phyloP scores from a whole-genome alignment of 148 eudicot species.

The Diospyros kaki region DNA sequence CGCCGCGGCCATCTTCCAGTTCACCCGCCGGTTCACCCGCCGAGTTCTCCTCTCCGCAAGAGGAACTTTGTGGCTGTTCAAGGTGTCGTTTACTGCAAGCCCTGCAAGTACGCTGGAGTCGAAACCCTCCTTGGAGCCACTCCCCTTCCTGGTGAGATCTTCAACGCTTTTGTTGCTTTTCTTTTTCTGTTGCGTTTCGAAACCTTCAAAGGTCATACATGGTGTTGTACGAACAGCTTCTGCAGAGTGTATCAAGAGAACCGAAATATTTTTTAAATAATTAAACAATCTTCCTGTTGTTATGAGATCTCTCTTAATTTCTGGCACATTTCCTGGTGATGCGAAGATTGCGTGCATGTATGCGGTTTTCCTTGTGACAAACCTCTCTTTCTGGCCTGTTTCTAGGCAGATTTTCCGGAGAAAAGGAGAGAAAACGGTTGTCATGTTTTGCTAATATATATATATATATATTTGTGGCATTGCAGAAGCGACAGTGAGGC shows the following conservation, averaged over 20 bases:
- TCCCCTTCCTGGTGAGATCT: slow-evolving; percentile 46
- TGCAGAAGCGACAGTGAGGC: slow-evolving; percentile 43
- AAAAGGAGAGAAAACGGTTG: background rate
- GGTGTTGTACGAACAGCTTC: too few relatives aligned
- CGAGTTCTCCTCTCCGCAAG: slow-evolving; percentile 8
- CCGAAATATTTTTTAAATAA: too few relatives aligned
- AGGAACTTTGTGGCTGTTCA: slow-evolving; percentile 50
- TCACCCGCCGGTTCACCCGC: slow-evolving; percentile 8
- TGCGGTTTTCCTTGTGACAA: too few relatives aligned
- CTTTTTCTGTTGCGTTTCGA: background rate
- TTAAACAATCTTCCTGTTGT: too few relatives aligned
- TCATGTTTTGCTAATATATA: background rate
- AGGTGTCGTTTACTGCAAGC: slow-evolving; percentile 80
- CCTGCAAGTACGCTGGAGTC: slow-evolving; percentile 55
- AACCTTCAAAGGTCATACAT: too few relatives aligned
- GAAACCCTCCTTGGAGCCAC: slow-evolving; percentile 50
- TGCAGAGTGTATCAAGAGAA: too few relatives aligned
- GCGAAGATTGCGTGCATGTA: too few relatives aligned
- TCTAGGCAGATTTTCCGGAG: too few relatives aligned
- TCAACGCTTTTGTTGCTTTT: background rate
- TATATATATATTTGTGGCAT: background rate
- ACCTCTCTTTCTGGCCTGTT: too few relatives aligned
- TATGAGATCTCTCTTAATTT: too few relatives aligned
- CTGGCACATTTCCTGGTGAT: too few relatives aligned
- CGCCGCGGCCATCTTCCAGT: background rate